Base-by-base conservation (phyloP, 2,329 filamentous ascomycete species). In the Dothidotthia symphoricarpi region DNA sequence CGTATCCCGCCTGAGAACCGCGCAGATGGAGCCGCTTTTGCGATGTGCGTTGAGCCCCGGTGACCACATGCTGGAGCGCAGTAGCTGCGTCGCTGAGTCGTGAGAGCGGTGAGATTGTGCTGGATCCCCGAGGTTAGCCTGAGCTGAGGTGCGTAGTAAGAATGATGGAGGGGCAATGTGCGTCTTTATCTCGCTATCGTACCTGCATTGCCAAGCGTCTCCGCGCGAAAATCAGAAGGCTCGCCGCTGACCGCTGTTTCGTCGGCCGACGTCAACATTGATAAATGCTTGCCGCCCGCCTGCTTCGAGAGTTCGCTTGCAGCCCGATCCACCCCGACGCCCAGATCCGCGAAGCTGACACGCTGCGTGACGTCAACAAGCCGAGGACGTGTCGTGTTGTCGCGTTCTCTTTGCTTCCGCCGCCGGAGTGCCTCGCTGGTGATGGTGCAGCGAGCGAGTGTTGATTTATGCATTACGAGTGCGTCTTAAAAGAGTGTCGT, bases 11-110 rank as follows among this genome's bases (percentile, higher is more conserved):
- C 43, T 36, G 17, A 53, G 39, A 24, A 47, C 50, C 36, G 49
- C 46, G 39, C 51, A 36, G 31, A 53, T 53, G 38, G 47, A 47
- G 45, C 50, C 51, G 40, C 51, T 47, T 34, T 47, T 47, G 34
- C 50, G 50, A 32, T 53, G 47, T 47, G 51, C 47, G 50, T 53
- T 51, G 17, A 53, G 50, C 33, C 50, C 50, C 34, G 43, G 51
- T 40, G 47, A 46, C 50, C 50, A 53, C 50, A 53, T 53, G 43
- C 37, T 43, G 34, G 47, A 24, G 39, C 27, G 49, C 51, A 34
- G 43, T 45, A 41, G 49, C 38, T 43, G 47, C 40, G 45, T 36
- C 45, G 14, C 31, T 26, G 13, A 16, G 14, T 22, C 2, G 4
- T 1, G 24, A 5, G 19, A 22, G 19, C 19, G 19, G 19, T 22